phyloP scores from a whole-genome alignment of 495 filamentous ascomycete species.

The Xylaria grammica region DNA sequence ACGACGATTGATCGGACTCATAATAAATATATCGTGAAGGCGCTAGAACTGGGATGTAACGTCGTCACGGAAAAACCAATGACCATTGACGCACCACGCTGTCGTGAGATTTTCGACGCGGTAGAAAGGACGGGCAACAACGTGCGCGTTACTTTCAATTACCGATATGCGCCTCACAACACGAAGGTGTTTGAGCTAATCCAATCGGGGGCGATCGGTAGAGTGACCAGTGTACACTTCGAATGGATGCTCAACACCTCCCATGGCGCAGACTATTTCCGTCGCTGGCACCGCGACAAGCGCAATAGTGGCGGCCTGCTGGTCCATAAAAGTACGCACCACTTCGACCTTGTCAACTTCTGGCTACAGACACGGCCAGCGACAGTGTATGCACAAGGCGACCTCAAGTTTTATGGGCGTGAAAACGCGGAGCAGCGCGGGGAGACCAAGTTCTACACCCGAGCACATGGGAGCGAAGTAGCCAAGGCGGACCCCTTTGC shows the following conservation, averaged over 20 bases:
- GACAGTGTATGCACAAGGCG: constrained; percentile 53
- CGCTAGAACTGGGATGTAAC: constrained; percentile 61
- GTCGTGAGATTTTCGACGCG: constrained; percentile 53
- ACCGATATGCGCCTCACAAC: constrained; percentile 59
- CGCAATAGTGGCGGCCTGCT: constrained; percentile 60
- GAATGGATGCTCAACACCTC: constrained; percentile 65
- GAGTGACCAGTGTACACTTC: constrained; percentile 61
- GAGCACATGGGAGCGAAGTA: constrained; percentile 42
- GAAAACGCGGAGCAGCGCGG: constrained; percentile 53
- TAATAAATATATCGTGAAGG: constrained; percentile 59
- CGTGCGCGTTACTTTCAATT: constrained; percentile 57
- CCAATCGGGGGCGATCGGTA: constrained; percentile 55
- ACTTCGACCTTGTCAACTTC: constrained; percentile 59
- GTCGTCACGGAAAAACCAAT: constrained; percentile 66
- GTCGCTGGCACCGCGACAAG: constrained; percentile 65
- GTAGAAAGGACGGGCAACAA: constrained; percentile 42
- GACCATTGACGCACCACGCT: constrained; percentile 61
- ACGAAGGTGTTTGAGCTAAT: constrained; percentile 56
- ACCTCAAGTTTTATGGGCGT: constrained; percentile 53
- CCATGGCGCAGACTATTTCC: constrained; percentile 66
- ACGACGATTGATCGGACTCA: constrained; percentile 66
- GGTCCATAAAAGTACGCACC: constrained; percentile 57
- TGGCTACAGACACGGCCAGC: constrained; percentile 52
- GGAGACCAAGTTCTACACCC: constrained; percentile 43
- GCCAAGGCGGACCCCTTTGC: constrained; percentile 54